Evolutionary conservation across 2,329 filamentous ascomycete species (phyloP), one percentile per base, ranked within the genome.

Genomic region (Aureobasidium sp.): DNA sequence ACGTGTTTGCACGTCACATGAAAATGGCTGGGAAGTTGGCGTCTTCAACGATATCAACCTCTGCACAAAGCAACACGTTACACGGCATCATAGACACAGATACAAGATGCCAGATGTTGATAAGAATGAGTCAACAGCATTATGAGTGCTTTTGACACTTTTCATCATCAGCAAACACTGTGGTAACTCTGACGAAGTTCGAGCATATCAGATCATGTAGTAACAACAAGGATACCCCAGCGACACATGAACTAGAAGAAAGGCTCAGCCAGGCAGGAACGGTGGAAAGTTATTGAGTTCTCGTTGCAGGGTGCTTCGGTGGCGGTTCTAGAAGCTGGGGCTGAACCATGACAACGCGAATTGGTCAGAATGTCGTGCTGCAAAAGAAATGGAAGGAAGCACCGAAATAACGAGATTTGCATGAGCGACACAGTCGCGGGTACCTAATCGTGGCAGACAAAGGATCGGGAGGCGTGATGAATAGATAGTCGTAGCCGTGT

Each of bases 1-100:
- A 56, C 53, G 53, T 56, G 53, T 25, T n/a, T 15, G 55, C 40
- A 40, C 40, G 55, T 45, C 55, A 58, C 54, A 58, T 58, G 54
- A 27, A 33, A 33, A 29, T 29, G 54, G 31, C 27, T 36, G 55
- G 23, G 29, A 23, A 58, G 23, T 11, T 45, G 40, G 55, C 40
- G 40, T 20, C 23, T 45, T 45, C 55, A 47, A 25, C 54, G 13
- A 23, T 56, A 42, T 43, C 25, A 7, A 43, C 20, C 16, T 25
- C 25, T 29, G 53, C 38, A 45, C 18, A 36, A 18, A 45, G 29
- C 18, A 27, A 33, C 40, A 45, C 20, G 38, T 36, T 23, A 23
- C 40, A 58, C 55, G 20, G n/a, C 27, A 45, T 58, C 27, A 47
- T 23, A 31, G 10, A 43, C 6, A 58, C 23, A 6, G 16, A 8